Conservation (phyloP, 139 green algal genomes). For the Monoraphidium neglectum region DNA sequence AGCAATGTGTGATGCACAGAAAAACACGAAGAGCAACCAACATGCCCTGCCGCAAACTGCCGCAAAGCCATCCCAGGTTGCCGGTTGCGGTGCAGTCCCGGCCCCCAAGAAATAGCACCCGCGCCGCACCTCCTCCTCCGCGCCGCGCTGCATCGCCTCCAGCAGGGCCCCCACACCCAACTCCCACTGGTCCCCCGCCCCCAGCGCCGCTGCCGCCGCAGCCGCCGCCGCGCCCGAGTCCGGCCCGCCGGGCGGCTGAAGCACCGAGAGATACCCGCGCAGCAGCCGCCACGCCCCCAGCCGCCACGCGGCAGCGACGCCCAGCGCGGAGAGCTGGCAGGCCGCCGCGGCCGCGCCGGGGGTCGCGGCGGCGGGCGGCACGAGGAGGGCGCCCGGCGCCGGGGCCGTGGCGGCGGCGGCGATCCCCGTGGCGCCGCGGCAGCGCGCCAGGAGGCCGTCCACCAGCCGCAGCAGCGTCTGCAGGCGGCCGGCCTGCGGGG, state of each 20-base stretch:
- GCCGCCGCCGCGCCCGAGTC: neutral
- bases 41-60: too few species aligned
- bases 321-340: slow-evolving; percentile 62
- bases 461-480: slow-evolving; percentile 81
- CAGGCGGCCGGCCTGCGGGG: slow-evolving; percentile 78
- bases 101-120: too few species aligned
- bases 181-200: slow-evolving; percentile 62
- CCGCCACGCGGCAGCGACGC: slow-evolving; percentile 85
- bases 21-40: too few species aligned
- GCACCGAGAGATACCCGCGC: slow-evolving; percentile 54
- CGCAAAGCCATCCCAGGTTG: too few species aligned
- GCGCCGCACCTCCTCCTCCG: slow-evolving; percentile 36
- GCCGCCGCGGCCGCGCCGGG: neutral
- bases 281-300: slow-evolving; percentile 85
- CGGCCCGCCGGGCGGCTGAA: slow-evolving; percentile 9
- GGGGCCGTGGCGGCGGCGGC: slow-evolving; percentile 4
- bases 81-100: too few species aligned
- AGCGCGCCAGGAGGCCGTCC: slow-evolving; percentile 50
- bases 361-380: too few species aligned
- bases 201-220: slow-evolving; percentile 26
- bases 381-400: neutral
- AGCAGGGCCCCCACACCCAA: slow-evolving; percentile 67
- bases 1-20: too few species aligned
- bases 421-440: neutral
- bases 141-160: slow-evolving; percentile 41